Evolutionary conservation across 2,329 filamentous ascomycete genomes (phyloP), one percentile per base, ranked within the genome.

Genomic region (Aspergillus ruber): DNA sequence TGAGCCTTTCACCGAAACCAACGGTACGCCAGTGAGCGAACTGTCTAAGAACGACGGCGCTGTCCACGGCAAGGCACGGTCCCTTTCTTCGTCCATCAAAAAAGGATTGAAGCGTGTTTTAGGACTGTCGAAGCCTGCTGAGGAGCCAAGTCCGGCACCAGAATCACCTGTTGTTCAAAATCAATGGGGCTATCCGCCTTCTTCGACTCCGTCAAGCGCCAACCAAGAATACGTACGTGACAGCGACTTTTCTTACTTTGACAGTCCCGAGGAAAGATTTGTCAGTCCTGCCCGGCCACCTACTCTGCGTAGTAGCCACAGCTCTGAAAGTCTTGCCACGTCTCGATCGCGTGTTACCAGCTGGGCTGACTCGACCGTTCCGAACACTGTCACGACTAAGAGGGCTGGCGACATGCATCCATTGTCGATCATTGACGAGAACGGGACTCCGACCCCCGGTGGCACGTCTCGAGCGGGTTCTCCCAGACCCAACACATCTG

Each of bases 341-440:
- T 64, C 61, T 8, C 59, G 58, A 27, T 75, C 73, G 27, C 69
- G 73, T 23, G 70, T 73, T n/a, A 74, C 71, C 12, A 76, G 73
- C 53, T 75, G 73, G 73, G 68, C 73, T 32, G 64, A 75, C 50
- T 74, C 73, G 3, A 74, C 68, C 2, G 62, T 62, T n/a, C 61
- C 63, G 40, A 69, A 69, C 47, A 74, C 71, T 4, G 55, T 71
- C 23, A 53, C 56, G n/a, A 61, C 62, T 9, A 59, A 63, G 18
- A 65, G 59, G 17, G 49, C 57, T 25, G 58, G 61, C 5, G 63
- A 67, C 38, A 59, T 60, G 10, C 67, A 69, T 46, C 62, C 65
- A 8, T 54, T 75, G 18, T 72, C 70, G 10, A 65, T 74, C 32
- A 73, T 75, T 25, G 60, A 72, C 44, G 73, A 75, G 48, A 60